Evolutionary conservation across 352 stramenopile genomes (phyloP).

Genomic region (Pythium rhizo-oryzae): DNA sequence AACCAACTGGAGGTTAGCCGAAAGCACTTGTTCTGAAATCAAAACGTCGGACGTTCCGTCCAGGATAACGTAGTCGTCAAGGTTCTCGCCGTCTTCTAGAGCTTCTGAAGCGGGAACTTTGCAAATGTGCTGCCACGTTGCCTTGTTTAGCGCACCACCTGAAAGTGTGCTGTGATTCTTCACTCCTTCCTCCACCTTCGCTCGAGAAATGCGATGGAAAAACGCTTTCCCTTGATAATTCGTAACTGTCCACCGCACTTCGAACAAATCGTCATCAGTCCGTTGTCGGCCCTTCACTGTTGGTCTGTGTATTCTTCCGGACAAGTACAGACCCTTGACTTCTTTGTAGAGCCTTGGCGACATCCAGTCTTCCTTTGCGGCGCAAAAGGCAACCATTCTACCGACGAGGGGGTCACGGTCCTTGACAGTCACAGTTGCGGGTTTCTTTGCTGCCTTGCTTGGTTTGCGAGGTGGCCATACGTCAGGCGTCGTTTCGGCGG

Average conservation of each 20-base stretch:
- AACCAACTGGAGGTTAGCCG: too few species aligned
- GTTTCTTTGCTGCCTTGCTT: not conserved
- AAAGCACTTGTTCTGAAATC: not conserved
- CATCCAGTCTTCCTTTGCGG: conserved; percentile 26
- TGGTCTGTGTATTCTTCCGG: not conserved
- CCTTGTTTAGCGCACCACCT: conserved; percentile 14
- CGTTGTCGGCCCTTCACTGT: not conserved
- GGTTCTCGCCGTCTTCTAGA: too few species aligned
- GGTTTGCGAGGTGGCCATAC: conserved; percentile 2
- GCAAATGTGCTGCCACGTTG: conserved; percentile 18
- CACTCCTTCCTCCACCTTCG: conserved; percentile 10
- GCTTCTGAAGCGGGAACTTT: conserved; percentile 13
- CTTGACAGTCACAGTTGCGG: not conserved
- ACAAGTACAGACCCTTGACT: conserved; percentile 17
- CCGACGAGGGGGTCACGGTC: conserved; percentile 12
- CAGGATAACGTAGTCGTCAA: too few species aligned
- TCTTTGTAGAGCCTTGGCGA: conserved; percentile 1
- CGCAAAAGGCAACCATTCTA: conserved; percentile 25
- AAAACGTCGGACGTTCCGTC: not conserved
- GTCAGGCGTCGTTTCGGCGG: too few species aligned
- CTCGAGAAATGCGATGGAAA: not conserved
- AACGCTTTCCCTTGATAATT: conserved; percentile 20
- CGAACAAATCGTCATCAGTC: not conserved
- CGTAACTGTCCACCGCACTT: conserved; percentile 18
- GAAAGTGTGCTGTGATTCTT: conserved; percentile 9